These are phyloP conservation scores for Corymbia calophylla DNA, from an alignment of 441 rosid genomes.

Conservation along the genomic window DNA sequence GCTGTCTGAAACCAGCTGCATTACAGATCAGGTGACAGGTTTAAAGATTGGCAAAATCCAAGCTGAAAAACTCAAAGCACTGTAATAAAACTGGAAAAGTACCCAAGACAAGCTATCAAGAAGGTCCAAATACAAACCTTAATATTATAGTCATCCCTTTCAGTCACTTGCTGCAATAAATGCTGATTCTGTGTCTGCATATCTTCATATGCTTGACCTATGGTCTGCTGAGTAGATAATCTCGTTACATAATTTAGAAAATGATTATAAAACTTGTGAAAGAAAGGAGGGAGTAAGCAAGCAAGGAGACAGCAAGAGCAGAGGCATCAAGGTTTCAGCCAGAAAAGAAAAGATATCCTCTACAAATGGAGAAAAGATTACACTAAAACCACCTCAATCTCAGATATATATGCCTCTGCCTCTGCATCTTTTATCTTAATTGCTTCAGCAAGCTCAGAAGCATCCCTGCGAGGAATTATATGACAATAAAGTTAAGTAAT, in stretches of 20 bases:
- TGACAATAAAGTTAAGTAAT: background rate
- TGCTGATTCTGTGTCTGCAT: slow-evolving; percentile 96
- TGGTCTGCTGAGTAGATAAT: slow-evolving; percentile 38
- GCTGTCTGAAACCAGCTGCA: slow-evolving; percentile 98
- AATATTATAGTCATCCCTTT: slow-evolving; percentile 90
- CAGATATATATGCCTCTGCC: slow-evolving; percentile 87
- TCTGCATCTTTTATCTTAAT: slow-evolving; percentile 76
- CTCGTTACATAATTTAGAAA: background rate
- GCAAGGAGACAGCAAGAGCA: background rate
- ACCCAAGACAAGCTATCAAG: background rate
- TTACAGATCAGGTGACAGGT: background rate
- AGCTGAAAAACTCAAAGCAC: background rate
- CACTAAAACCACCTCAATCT: slow-evolving; percentile 66
- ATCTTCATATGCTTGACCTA: slow-evolving; percentile 98
- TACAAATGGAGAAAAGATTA: background rate
- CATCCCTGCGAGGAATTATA: slow-evolving; percentile 47
- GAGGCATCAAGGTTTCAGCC: background rate
- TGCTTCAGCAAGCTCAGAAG: slow-evolving; percentile 74
- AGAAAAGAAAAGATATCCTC: background rate
- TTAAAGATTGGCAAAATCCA: background rate
- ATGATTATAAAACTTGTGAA: background rate
- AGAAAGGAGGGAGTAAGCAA: background rate
- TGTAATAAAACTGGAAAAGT: background rate
- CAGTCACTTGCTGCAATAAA: slow-evolving; percentile 81
- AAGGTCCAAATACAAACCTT: slow-evolving; percentile 43